Percentiles rank a stretch among this genome's conserved stretches.
phyloP scores from a whole-genome alignment of 2,329 filamentous ascomycete species.

The Diplodia sapinea region DNA sequence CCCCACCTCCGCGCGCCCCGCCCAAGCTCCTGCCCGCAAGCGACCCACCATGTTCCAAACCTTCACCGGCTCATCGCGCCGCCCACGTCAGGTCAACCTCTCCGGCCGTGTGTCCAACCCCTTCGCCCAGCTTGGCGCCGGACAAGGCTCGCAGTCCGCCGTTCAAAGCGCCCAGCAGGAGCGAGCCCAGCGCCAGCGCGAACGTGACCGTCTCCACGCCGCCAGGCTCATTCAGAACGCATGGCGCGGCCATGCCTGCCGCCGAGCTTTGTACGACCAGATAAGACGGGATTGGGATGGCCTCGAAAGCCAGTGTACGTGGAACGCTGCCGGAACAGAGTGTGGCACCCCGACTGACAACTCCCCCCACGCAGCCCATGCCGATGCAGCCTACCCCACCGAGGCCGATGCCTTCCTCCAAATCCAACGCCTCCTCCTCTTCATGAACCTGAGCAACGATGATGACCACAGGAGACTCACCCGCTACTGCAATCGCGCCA shows the following conservation, averaged over 20 bases:
- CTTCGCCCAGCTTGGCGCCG: slow-evolving; percentile 67
- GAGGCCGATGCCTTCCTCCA: slow-evolving; percentile 49
- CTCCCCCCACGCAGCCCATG: neutral
- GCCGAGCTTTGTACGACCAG: slow-evolving; percentile 63
- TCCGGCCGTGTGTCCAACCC: slow-evolving; percentile 83
- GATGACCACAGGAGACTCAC: slow-evolving; percentile 50
- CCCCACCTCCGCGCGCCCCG: neutral
- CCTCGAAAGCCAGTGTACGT: slow-evolving; percentile 36
- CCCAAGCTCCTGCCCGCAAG: slow-evolving; percentile 8
- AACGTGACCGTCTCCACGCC: slow-evolving; percentile 77
- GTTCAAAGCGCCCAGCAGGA: slow-evolving; percentile 88
- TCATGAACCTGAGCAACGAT: slow-evolving; percentile 47
- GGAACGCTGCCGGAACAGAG: slow-evolving; percentile 33
- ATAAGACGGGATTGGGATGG: slow-evolving; percentile 49
- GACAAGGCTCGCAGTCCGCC: slow-evolving; percentile 68
- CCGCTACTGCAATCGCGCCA: slow-evolving; percentile 49
- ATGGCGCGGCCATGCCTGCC: slow-evolving; percentile 78
- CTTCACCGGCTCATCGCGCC: slow-evolving; percentile 86
- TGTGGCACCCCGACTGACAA: neutral
- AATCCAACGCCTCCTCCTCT: slow-evolving; percentile 52
- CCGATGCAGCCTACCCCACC: slow-evolving; percentile 43
- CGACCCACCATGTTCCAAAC: slow-evolving; percentile 75
- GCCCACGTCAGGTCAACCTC: slow-evolving; percentile 90
- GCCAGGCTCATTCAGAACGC: slow-evolving; percentile 74
- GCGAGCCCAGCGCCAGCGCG: slow-evolving; percentile 76